These are phyloP conservation scores for Rhodocollybia butyracea DNA, from an alignment of 768 basidiomycete genomes.

Conservation along the genomic window DNA sequence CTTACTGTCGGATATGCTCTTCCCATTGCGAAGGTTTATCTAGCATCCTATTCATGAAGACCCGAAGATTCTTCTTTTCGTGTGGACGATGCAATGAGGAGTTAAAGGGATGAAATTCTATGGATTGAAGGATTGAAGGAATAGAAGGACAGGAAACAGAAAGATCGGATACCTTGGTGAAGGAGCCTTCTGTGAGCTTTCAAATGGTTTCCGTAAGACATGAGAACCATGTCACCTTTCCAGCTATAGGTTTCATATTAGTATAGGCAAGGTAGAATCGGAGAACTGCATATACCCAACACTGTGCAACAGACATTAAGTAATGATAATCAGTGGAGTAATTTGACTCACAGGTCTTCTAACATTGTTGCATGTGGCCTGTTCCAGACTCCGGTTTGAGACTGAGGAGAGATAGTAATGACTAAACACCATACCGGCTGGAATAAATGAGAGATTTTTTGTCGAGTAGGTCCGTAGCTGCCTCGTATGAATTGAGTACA, in stretches of 20 bases:
- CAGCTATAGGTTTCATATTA: slow-evolving; percentile 4
- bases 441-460: slow-evolving; percentile 40
- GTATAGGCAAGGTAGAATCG: too few species aligned
- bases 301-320: neutral
- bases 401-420: neutral
- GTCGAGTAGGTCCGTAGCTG: slow-evolving; percentile 39
- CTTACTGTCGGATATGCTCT: slow-evolving; percentile 4
- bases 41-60: neutral
- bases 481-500: slow-evolving; percentile 35
- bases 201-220: slow-evolving; percentile 5
- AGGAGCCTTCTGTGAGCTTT: neutral
- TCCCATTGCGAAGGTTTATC: neutral
- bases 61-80: neutral
- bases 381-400: neutral
- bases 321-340: neutral
- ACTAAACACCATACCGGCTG: slow-evolving; percentile 12
- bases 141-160: too few species aligned
- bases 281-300: neutral
- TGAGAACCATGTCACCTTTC: slow-evolving; percentile 10
- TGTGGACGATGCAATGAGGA: neutral
- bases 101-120: neutral
- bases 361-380: neutral
- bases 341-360: neutral
- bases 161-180: neutral
- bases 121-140: neutral